These are phyloP conservation scores for Zygosaccharomyces kombuchaensis DNA, from an alignment of 805 yeast species.

Conservation along the genomic window DNA sequence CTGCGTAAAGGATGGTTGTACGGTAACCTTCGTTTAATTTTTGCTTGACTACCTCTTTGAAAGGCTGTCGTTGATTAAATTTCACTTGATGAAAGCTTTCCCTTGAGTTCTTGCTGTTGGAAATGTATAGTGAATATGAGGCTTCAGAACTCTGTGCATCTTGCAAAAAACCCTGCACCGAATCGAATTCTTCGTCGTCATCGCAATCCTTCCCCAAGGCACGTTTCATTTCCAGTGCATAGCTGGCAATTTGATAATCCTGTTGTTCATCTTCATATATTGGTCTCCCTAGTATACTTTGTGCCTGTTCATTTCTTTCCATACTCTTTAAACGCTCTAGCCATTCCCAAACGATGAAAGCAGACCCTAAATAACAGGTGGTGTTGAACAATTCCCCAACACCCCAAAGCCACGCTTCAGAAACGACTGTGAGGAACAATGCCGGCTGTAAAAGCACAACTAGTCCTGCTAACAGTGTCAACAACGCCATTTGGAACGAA, in stretches of 20 bases:
- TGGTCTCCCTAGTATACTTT: conserved; percentile 70
- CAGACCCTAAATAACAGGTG: conserved; percentile 64
- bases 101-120: not conserved
- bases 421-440: conserved; percentile 70
- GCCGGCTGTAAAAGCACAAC: conserved; percentile 59
- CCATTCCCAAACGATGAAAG: conserved; percentile 85
- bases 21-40: conserved; percentile 34
- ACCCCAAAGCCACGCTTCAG: conserved; percentile 70
- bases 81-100: conserved; percentile 22
- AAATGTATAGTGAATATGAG: conserved; percentile 1
- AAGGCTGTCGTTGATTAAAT: conserved; percentile 16
- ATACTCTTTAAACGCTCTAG: conserved; percentile 57
- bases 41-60: conserved; percentile 22
- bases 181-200: conserved; percentile 9
- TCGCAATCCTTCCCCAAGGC: conserved; percentile 17
- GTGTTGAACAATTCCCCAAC: conserved; percentile 70
- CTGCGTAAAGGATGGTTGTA: conserved; percentile 44
- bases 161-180: conserved; percentile 1
- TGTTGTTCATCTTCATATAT: conserved; percentile 62
- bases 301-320: conserved; percentile 57
- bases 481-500: conserved; percentile 42
- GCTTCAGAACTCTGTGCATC: conserved; percentile 1
- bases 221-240: conserved; percentile 28
- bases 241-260: conserved; percentile 29
- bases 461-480: conserved; percentile 53